Evolutionary conservation across 2,329 filamentous ascomycete genomes (phyloP).

Genomic region (Penicillium sp.): DNA sequence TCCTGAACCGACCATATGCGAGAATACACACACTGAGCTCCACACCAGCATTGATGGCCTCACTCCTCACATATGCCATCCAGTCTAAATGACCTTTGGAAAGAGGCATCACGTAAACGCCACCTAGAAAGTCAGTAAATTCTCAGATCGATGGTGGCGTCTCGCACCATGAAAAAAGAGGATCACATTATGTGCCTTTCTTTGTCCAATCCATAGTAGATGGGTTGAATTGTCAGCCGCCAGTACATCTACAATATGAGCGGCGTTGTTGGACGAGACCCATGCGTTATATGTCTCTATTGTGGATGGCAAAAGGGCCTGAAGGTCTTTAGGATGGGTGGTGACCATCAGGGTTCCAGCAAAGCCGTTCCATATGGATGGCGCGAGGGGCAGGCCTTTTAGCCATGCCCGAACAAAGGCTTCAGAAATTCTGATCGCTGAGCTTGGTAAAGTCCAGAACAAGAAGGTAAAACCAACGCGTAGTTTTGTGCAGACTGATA

Average conservation of each 20-base stretch:
- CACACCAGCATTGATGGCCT: slow-evolving; percentile 12
- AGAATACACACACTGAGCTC: slow-evolving; percentile 19
- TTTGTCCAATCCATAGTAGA: slow-evolving; percentile 23
- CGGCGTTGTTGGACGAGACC: background rate
- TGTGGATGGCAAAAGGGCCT: slow-evolving; percentile 23
- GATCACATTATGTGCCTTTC: slow-evolving; percentile 16
- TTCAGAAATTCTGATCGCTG: slow-evolving; percentile 1
- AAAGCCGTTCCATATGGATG: slow-evolving; percentile 16
- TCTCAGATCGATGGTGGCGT: background rate
- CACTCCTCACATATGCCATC: slow-evolving; percentile 21
- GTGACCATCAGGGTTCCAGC: slow-evolving; percentile 20
- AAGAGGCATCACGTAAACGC: slow-evolving; percentile 31
- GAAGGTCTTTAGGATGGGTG: slow-evolving; percentile 16
- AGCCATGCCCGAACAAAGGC: slow-evolving; percentile 19
- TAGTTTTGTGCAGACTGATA: background rate
- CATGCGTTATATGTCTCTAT: slow-evolving; percentile 23
- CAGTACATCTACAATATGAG: slow-evolving; percentile 3
- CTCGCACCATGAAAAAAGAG: slow-evolving; percentile 28
- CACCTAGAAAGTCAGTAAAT: slow-evolving; percentile 12
- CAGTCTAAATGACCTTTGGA: slow-evolving; percentile 26
- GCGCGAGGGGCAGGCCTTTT: slow-evolving; percentile 4
- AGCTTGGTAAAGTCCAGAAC: background rate
- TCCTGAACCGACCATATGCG: slow-evolving; percentile 19
- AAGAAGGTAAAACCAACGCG: background rate
- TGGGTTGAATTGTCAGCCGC: slow-evolving; percentile 14